Evolutionary conservation across 257 asterid species (phyloP), one percentile per base, ranked within the genome.

Genomic region (Plantago ovata): DNA sequence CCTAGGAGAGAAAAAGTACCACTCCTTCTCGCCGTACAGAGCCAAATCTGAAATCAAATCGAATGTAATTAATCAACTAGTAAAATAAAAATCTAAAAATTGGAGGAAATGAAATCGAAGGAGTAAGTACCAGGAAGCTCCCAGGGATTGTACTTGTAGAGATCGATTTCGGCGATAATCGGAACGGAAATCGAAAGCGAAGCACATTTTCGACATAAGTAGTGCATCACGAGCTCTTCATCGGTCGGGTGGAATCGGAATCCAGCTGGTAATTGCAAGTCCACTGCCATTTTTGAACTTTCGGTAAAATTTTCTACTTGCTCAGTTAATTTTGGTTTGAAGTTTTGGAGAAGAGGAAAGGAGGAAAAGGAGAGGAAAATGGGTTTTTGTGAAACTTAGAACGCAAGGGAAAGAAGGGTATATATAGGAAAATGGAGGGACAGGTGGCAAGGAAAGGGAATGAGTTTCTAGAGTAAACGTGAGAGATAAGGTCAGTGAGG

Each of bases 191-290:
- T 86, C 0, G 84, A 53, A 16, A 79, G 95, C 0, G 82, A 56
- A 1, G 90, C 79, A 55, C 97, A 89, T 79, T 73, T 86, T 43
- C 85, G 78, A 69, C 84, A 75, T 12, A 90, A 61, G 56, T 90
- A 90, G 53, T 90, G 95, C 93, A 76, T 69, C 53, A 90, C 97
- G 3, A 90, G 93, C 60, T 90, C 97, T 36, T 90, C 97, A 63
- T 90, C 97, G 16, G 95, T 82, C 0, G 97, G 97, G 45, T 90
- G 97, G 70, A 89, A 89, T 7, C 97, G 71, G 63, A 89, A 89
- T 1, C 97, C 97, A 7, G 95, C 84, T 1, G 97, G 97, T 52
- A 90, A 65, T 12, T 77, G 86, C 70, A 90, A 46, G 64, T 84
- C 82, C 9, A 54, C 73, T 53, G 81, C 73, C 12, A 78, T 67